phyloP scores from a whole-genome alignment of 75 land plant genomes.

The Selaginella tamariscina region DNA sequence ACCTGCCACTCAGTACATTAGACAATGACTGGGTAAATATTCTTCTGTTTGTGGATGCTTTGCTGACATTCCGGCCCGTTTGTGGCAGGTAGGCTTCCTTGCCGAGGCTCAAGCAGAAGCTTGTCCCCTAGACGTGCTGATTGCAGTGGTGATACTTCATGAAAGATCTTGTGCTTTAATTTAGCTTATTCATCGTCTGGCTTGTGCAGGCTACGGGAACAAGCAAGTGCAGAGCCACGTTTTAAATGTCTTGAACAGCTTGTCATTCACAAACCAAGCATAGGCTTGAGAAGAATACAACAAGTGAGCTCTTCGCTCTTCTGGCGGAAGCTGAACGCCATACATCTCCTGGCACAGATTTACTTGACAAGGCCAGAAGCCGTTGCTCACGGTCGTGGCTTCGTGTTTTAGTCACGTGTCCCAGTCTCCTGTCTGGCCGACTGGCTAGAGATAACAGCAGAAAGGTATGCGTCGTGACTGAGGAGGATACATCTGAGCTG shows the following conservation, averaged over 20 bases:
- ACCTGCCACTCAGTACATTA: conserved; percentile 70
- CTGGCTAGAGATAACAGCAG: conserved; percentile 96
- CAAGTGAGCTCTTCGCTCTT: conserved; percentile 66
- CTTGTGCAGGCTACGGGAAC: conserved; percentile 67
- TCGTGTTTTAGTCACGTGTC: conserved; percentile 85
- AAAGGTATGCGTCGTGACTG: conserved; percentile 40
- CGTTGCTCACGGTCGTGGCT: conserved; percentile 83
- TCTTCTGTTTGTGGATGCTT: not conserved
- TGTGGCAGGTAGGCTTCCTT: conserved; percentile 76
- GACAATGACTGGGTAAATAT: conserved; percentile 93
- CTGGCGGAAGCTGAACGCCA: conserved; percentile 76
- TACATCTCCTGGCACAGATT: conserved; percentile 58
- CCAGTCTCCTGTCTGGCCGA: conserved; percentile 78
- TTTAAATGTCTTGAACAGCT: conserved; percentile 63
- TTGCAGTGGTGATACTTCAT: conserved; percentile 49
- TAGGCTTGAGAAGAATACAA: conserved; percentile 16
- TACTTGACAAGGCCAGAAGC: conserved; percentile 71
- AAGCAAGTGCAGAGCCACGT: conserved; percentile 62
- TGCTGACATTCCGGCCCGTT: not conserved
- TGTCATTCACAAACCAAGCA: conserved; percentile 41
- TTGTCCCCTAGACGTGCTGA: conserved; percentile 49
- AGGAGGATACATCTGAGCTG: too few relatives aligned
- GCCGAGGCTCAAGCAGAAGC: conserved; percentile 82
- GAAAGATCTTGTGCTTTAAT: not conserved
- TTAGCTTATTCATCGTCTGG: too few relatives aligned